A percentile compares a stretch with the other conserved stretches of the same genome.
phyloP scores from a whole-genome alignment of 208 protist species.

The Acanthamoeba healyi region DNA sequence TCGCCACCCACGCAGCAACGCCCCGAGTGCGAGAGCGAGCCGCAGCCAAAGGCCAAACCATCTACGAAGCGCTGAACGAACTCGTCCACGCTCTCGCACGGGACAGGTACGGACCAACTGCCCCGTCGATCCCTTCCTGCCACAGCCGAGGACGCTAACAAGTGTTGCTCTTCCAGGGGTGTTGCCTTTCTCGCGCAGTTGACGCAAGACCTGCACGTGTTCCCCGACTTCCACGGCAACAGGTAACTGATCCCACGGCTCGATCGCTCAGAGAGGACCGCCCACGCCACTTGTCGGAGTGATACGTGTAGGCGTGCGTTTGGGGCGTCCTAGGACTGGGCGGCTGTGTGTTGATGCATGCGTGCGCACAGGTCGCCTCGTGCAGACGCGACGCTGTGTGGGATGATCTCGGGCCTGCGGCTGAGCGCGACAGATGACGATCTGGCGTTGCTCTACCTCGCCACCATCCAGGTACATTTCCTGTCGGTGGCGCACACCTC shows the following conservation, averaged over 20 bases:
- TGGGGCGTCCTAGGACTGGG: no score
- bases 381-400: not conserved
- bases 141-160: not conserved
- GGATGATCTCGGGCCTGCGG: constrained; percentile 29
- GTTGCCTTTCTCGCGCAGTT: not conserved
- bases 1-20: not conserved
- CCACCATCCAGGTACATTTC: constrained; percentile 14
- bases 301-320: no score
- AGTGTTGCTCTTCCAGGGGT: not conserved
- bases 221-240: constrained; percentile 63
- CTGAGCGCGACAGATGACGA: constrained; percentile 19
- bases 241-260: not conserved
- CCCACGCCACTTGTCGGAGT: no score
- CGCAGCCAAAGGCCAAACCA: not conserved
- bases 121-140: no score
- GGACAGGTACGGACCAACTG: not conserved
- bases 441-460: constrained; percentile 14
- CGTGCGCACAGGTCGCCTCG: not conserved
- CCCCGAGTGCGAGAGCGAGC: not conserved
- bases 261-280: no score
- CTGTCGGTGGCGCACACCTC: no score
- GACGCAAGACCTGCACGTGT: constrained; percentile 38
- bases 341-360: not conserved
- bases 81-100: constrained; percentile 1
- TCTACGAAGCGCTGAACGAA: constrained; percentile 5